These are phyloP conservation scores for Bacterosira constricta DNA, from an alignment of 108 stramenopile species.

Conservation along the genomic window DNA sequence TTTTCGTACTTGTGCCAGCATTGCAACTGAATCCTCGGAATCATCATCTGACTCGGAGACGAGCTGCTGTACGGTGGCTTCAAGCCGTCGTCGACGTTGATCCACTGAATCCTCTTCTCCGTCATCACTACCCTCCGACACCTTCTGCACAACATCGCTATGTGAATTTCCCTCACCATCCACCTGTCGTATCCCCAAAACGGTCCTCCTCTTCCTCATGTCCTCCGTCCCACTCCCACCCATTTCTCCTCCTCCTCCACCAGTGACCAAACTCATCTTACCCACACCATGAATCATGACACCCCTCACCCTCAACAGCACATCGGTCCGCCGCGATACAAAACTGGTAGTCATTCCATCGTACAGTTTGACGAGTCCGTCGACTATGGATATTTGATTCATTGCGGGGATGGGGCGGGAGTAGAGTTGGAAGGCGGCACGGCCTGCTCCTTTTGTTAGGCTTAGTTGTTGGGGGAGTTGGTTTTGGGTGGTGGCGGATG, in stretches of 20 bases:
- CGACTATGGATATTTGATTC: conserved; percentile 80
- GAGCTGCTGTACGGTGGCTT: background rate
- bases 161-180: background rate
- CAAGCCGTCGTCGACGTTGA: conserved; percentile 7
- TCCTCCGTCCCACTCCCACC: no score
- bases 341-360: conserved; percentile 64
- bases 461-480: conserved; percentile 24
- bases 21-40: background rate
- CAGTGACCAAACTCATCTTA: conserved; percentile 64
- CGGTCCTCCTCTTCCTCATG: background rate
- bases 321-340: conserved; percentile 63
- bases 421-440: conserved; percentile 74
- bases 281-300: conserved; percentile 77
- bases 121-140: background rate
- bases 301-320: conserved; percentile 69
- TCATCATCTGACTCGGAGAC: background rate
- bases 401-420: conserved; percentile 76
- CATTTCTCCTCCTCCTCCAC: no score
- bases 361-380: conserved; percentile 82
- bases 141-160: background rate
- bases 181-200: background rate
- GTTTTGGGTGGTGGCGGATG: background rate
- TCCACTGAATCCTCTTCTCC: background rate
- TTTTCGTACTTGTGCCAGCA: conserved; percentile 35
- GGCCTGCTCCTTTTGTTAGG: conserved; percentile 60